Evolutionary conservation across 768 basidiomycete species (phyloP), one percentile per base, ranked within the genome.

Genomic region (Leccinum sublutescens): DNA sequence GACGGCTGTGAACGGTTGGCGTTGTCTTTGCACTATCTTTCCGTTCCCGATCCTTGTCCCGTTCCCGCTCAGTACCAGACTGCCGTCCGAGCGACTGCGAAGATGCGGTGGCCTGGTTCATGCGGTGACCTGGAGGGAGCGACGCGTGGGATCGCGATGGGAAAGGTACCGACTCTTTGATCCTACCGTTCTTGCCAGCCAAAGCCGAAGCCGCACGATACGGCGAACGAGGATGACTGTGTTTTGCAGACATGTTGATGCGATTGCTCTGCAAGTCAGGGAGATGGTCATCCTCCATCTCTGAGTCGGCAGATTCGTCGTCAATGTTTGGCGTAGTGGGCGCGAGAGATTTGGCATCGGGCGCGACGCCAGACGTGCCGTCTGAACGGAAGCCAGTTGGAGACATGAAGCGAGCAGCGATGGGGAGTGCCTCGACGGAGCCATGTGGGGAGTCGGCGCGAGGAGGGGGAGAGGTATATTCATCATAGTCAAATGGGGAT

Each of bases 391-490:
- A 77, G 21, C 75, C 74, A 12, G 68, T 67, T 9, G 90, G 89
- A 4, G 89, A 89, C 78, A 94, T 90, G 80, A 95, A 97, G 52
- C 91, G 87, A 23, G 95, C 88, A 50, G 95, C 95, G 62, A 97
- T 97, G 52, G 95, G 70, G 2, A 86, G 88, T 3, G 94, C 79
- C 8, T 95, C 91, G 45, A 81, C 72, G 0, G 90, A 89, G 65
- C 91, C 93, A 47, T 66, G 73, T 4, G 84, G 88, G 1, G 90
- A 87, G 17, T 87, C 89, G 48, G 81, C 56, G 17, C 85, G 87
- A 21, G 1, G 62, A 14, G 68, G 66, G 10, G 90, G 65, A 17
- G 71, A 47, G 52, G 62, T 47, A 69, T 84, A 87, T 52, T 87
- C 88, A 63, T 91, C 89, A 65, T 85, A 87, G 48, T 89, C 88